Base-by-base conservation (phyloP, 2,329 filamentous ascomycete species). In the Alternaria brassicicola region DNA sequence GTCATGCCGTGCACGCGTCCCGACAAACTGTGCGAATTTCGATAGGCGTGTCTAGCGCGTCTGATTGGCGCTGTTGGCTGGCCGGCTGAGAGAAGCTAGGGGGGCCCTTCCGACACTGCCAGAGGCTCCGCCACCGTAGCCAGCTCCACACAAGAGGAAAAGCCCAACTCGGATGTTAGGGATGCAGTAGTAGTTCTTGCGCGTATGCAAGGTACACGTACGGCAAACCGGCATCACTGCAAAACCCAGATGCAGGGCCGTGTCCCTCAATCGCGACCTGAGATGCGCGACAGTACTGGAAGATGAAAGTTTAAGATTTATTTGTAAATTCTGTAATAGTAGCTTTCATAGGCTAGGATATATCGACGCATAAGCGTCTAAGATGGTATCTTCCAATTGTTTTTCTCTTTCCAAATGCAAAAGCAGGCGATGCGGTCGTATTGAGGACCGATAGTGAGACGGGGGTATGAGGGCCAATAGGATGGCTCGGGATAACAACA, bases 361-460 rank as follows among this genome's bases (percentile, higher is more conserved):
- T 43, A 39, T 54, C 42, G 50, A 55, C 49, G 33, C 28, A 28
- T 41, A 61, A 51, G 30, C 23, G 58, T 54, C 46, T 58, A 58
- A 53, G 25, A 36, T 58, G 55, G 47, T 58, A 61, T 61, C 49
- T 61, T 53, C 47, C 43, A 13, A 35, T 35, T 23, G n/a, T 19
- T 47, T 47, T 35, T 39, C 55, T 31, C 48, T 33, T 53, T 43
- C 41, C 25, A 35, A 35, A 50, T 51, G 35, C 33, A 31, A 41
- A 47, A 47, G 35, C 43, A 35, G 19, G 19, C 7, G 30, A 35
- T 19, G 43, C 30, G 43, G 13, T 25, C 19, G 28, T 47, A 25
- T n/a, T 15, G 36, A 39, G 12, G 6, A 2, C 19, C 36, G 36
- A 23, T 19, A 19, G 43, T 28, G 43, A 21, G 28, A 17, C 25